A percentile compares a stretch with the other conserved stretches of the same genome.
These are phyloP conservation scores for Ophiocordyceps sinensis DNA, from an alignment of 2,329 filamentous ascomycete genomes.

Conservation along the genomic window DNA sequence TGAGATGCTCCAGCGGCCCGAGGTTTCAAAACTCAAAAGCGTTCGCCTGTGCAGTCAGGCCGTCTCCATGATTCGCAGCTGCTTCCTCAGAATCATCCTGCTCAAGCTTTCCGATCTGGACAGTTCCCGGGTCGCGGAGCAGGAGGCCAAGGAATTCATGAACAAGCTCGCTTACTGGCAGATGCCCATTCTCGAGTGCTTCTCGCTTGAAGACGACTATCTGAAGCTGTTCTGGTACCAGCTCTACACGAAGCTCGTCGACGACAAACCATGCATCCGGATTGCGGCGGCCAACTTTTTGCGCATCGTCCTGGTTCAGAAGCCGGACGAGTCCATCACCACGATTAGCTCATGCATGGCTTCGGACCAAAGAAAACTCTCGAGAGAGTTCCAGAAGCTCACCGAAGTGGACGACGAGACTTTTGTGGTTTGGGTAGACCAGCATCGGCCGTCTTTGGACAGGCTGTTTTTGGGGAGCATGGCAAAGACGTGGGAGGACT, in stretches of 20 bases:
- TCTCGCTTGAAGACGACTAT: conserved; percentile 67
- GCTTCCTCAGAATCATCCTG: conserved; percentile 66
- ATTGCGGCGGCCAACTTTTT: conserved; percentile 70
- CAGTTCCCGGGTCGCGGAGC: conserved; percentile 40
- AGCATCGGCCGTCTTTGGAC: conserved; percentile 66
- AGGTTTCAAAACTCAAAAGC: conserved; percentile 67
- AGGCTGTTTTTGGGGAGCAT: conserved; percentile 68
- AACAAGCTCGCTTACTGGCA: conserved; percentile 92
- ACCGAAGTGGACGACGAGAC: conserved; percentile 80
- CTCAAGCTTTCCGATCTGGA: conserved; percentile 75
- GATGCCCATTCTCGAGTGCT: conserved; percentile 67
- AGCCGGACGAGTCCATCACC: conserved; percentile 64
- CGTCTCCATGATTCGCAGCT: conserved; percentile 58
- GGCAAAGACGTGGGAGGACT: conserved; percentile 76
- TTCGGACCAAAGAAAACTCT: conserved; percentile 56
- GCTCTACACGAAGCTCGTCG: conserved; percentile 77
- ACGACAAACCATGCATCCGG: conserved; percentile 51
- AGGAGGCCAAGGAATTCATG: conserved; percentile 57
- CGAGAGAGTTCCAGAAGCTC: conserved; percentile 66
- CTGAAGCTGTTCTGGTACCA: conserved; percentile 83
- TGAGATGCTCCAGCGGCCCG: conserved; percentile 78
- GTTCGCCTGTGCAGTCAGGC: conserved; percentile 85
- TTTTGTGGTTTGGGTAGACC: conserved; percentile 79
- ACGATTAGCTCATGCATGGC: conserved; percentile 60
- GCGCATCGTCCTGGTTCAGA: conserved; percentile 88